Conservation (phyloP, 2,329 filamentous ascomycete species). For the Penicillium sp. region DNA sequence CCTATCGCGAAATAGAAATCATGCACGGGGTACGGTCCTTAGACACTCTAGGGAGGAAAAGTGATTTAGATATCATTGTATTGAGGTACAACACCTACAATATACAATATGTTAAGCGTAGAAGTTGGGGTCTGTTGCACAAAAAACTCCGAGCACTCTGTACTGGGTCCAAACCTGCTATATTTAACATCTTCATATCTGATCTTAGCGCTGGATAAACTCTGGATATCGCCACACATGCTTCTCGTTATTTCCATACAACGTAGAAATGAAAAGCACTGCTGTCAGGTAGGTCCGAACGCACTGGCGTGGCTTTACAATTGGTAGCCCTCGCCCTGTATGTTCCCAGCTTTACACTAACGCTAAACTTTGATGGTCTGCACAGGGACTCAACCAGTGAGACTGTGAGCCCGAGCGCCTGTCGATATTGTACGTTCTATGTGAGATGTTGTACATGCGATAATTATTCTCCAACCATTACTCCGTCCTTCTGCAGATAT, state of each 20-base stretch:
- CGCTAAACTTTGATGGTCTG: constrained; percentile 14
- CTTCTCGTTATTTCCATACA: neutral
- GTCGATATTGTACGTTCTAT: neutral
- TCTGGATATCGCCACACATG: neutral
- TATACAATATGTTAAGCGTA: no score
- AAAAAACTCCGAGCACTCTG: no score
- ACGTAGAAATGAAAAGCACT: constrained; percentile 1
- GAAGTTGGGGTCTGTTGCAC: no score
- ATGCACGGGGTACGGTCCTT: no score
- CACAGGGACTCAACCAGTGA: constrained; percentile 19
- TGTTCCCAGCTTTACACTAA: constrained; percentile 5
- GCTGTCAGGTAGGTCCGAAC: constrained; percentile 6
- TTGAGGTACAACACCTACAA: neutral
- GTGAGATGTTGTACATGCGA: neutral
- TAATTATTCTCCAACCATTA: neutral
- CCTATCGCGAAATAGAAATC: neutral
- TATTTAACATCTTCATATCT: constrained; percentile 9
- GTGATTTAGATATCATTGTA: neutral
- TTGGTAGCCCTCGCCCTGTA: constrained; percentile 8
- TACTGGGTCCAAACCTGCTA: neutral
- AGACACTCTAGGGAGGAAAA: neutral
- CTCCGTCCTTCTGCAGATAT: neutral
- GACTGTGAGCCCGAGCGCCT: constrained; percentile 2
- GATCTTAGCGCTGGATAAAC: constrained; percentile 2
- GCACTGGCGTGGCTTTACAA: neutral